phyloP scores from a whole-genome alignment of 2,329 filamentous ascomycete genomes.

The Claviceps sp. region DNA sequence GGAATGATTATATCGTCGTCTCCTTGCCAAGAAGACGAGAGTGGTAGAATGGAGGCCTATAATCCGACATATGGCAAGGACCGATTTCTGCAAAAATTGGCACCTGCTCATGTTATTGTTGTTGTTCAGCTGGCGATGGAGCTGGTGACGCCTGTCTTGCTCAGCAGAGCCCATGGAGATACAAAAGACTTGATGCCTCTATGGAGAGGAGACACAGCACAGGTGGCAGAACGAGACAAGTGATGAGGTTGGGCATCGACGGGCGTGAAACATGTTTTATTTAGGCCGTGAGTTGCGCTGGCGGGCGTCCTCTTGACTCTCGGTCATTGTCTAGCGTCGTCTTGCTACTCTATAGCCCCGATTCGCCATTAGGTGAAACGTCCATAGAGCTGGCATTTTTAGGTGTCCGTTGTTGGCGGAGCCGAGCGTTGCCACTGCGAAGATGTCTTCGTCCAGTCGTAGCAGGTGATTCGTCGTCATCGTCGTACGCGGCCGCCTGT shows the following conservation, averaged over 20 bases:
- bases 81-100: not conserved
- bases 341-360: constrained; percentile 30
- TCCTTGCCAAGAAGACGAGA: not conserved
- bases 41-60: not conserved
- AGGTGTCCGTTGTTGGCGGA: constrained; percentile 29
- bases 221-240: not conserved
- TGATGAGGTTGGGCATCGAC: not conserved
- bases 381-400: constrained; percentile 45
- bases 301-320: not conserved
- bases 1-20: not conserved
- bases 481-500: constrained; percentile 42
- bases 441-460: constrained; percentile 26
- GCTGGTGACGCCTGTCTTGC: not conserved
- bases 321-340: not conserved
- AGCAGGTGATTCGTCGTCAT: constrained; percentile 41
- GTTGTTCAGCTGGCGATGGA: not conserved
- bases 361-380: constrained; percentile 42
- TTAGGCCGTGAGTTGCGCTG: not conserved
- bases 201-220: not conserved
- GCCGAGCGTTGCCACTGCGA: constrained; percentile 28
- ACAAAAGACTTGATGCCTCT: not conserved
- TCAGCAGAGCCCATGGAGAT: not conserved
- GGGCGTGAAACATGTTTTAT: not conserved
- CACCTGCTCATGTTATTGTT: not conserved
- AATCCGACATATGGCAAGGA: not conserved